phyloP scores from a whole-genome alignment of 1,139 yeast genomes.

The Geotrichum cucujoidarum region DNA sequence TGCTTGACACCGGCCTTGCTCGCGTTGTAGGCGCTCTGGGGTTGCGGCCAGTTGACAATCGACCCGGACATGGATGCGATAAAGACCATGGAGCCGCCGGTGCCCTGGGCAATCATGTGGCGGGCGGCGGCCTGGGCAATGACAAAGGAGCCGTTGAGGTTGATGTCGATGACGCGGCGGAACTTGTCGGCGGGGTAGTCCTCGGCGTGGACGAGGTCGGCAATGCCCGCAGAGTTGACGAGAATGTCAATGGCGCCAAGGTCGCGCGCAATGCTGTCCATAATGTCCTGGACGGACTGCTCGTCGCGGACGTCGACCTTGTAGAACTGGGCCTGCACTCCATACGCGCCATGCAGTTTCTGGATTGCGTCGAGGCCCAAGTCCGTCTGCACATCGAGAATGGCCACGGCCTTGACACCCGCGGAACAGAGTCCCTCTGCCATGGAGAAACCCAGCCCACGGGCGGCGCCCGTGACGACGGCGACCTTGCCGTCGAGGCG shows the following conservation, averaged over 20 bases:
- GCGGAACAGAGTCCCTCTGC: constrained; percentile 64
- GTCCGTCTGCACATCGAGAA: constrained; percentile 42
- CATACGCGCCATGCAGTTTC: constrained; percentile 50
- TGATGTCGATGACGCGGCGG: constrained; percentile 68
- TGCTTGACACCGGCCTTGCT: constrained; percentile 58
- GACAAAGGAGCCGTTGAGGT: constrained; percentile 71
- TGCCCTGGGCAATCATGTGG: constrained; percentile 56
- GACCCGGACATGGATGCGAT: constrained; percentile 63
- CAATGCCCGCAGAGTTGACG: constrained; percentile 74
- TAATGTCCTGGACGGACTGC: constrained; percentile 47
- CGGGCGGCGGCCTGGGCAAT: constrained; percentile 65
- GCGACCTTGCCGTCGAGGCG: constrained; percentile 66
- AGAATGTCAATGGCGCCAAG: constrained; percentile 59
- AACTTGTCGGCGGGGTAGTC: constrained; percentile 74
- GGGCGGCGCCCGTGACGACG: constrained; percentile 65
- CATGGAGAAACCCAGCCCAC: constrained; percentile 61
- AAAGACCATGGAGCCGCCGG: constrained; percentile 50
- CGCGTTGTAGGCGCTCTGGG: constrained; percentile 56
- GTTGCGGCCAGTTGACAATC: constrained; percentile 62
- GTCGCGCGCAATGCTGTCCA: constrained; percentile 53
- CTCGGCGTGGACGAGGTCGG: constrained; percentile 76
- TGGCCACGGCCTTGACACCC: constrained; percentile 63
- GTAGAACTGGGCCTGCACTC: constrained; percentile 58
- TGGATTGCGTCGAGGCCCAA: constrained; percentile 49
- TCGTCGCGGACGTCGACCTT: constrained; percentile 59